Base-by-base conservation (phyloP, 306 rosid species). In the Inga laurina region DNA sequence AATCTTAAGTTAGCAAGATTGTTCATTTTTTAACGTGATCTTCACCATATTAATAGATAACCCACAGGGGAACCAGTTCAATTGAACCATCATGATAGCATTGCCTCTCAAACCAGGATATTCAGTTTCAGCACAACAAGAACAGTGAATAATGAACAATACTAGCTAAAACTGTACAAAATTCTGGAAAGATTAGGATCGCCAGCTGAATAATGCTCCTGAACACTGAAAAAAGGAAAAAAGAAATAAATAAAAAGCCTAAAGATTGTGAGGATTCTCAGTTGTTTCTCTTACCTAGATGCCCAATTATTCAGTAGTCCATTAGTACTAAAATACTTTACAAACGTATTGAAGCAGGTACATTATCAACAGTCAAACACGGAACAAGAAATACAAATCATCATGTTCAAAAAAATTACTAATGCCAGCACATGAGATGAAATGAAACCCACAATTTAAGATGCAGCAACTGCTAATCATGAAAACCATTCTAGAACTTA, bases 401-500 rank as follows among this genome's bases (percentile, higher is more conserved):
- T 69, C 22, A 57, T 22, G 48, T 61, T 46, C 79, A 39, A 57
- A 69, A 19, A n/a, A 76, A 76, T 64, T 35, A 76, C 2, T 37
- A 71, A 49, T 49, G 72, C 82, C 65, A 44, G 65, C 78, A 49
- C 9, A 35, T 56, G 49, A 78, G 65, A 39, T 52, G 77, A 46
- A 51, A 39, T 73, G 18, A 45, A 44, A 32, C 30, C 15, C 24
- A 59, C 32, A 41, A 24, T 27, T 65, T 73, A 82, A 82, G 52
- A 76, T 24, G 18, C 52, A 77, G 68, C 34, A 62, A 62, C 75
- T 59, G 57, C 44, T 74, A 77, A 74, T 78, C 79, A 74, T 5
- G 16, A 76, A 51, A 86, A 61, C 78, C 16, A 73, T 30, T 81
- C 35, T 18, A 81, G n/a, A 78, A 72, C 73, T 71, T 76, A 22